A percentile compares a stretch with the other conserved stretches of the same genome.
Evolutionary conservation across 108 stramenopile species (phyloP).

Genomic region (Parietichytrium sp.): DNA sequence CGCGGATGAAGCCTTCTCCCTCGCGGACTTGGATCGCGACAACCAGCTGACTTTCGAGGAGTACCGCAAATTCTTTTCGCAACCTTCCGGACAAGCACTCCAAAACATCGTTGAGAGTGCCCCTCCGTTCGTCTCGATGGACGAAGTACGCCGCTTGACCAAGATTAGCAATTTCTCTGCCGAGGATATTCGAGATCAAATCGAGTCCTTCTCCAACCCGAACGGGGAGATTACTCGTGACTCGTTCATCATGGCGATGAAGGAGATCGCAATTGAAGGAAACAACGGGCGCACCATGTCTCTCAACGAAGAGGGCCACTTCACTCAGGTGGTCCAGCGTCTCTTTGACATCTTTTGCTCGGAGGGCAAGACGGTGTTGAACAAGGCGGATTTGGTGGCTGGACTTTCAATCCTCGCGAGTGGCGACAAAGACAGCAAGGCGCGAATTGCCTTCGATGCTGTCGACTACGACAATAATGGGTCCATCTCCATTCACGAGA

Average conservation of each 20-base stretch:
- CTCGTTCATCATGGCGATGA: not conserved
- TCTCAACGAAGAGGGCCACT: not conserved
- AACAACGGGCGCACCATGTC: not conserved
- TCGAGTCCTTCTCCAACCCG: not conserved
- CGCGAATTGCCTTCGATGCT: constrained; percentile 40
- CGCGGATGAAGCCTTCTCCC: not conserved
- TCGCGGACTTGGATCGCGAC: not conserved
- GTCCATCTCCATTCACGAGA: constrained; percentile 44
- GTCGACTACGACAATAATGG: constrained; percentile 52
- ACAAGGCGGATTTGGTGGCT: not conserved
- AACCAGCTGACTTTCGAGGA: constrained; percentile 7
- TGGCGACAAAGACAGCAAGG: not conserved
- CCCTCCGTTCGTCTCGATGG: not conserved
- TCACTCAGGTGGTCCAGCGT: not conserved
- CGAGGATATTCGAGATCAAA: constrained; percentile 4
- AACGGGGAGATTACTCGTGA: not conserved
- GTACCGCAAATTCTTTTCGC: not conserved
- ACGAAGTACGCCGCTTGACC: constrained; percentile 9
- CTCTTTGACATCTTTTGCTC: constrained; percentile 33
- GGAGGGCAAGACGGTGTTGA: not conserved
- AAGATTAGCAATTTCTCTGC: not conserved
- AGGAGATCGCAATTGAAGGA: not conserved
- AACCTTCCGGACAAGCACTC: not conserved
- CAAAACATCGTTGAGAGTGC: not conserved
- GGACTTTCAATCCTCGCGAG: not conserved